Conservation (phyloP, 148 eudicot genomes). For the Rhododendron henanense region DNA sequence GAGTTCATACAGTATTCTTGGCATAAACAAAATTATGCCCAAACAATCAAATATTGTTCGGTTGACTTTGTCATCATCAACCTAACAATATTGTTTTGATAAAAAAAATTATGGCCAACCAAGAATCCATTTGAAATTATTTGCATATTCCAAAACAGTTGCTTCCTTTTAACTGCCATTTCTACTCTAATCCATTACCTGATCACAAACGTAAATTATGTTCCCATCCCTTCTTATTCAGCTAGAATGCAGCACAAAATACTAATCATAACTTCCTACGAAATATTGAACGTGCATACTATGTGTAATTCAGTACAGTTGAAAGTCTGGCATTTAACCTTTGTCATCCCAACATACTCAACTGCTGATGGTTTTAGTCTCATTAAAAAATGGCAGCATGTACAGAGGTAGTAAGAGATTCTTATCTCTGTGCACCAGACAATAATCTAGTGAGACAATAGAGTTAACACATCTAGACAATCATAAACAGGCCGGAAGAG, state of each 20-base stretch:
- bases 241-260: neutral
- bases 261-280: neutral
- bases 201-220: neutral
- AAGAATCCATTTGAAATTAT: neutral
- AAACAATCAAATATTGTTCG: too few species aligned
- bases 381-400: too few species aligned
- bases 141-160: neutral
- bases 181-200: neutral
- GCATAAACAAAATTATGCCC: too few species aligned
- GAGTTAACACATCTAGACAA: too few species aligned
- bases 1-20: neutral
- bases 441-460: too few species aligned
- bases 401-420: too few species aligned
- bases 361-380: neutral
- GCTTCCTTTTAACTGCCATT: neutral
- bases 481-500: too few species aligned
- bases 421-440: too few species aligned
- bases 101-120: neutral
- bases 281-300: neutral
- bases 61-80: too few species aligned
- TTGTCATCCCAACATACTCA: neutral
- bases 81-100: too few species aligned
- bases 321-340: neutral
- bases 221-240: neutral
- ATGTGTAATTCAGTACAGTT: neutral